Base-by-base conservation (phyloP, 441 rosid genomes). In the Populus trichocarpa region DNA sequence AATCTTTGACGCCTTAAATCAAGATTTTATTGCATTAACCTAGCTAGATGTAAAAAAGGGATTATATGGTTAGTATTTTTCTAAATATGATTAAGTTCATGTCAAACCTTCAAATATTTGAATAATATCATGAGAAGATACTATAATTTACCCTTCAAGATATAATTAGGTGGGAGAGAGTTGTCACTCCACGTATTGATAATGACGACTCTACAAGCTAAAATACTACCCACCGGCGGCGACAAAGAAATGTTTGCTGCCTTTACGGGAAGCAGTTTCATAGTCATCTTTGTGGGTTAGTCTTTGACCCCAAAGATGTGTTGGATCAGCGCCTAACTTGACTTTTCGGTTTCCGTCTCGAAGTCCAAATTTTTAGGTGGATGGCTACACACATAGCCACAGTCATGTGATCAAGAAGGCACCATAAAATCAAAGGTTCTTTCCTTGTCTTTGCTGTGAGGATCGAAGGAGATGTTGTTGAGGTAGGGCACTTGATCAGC, bases 301-400 rank as follows among this genome's bases (percentile, higher is more conserved):
- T 20, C 22, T 71, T 74, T 74, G 72, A 78, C 72, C 76, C 57
- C 36, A 33, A 9, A 36, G 16, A 11, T 73, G 59, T 69, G 65
- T 67, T 36, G n/a, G 57, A 50, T 50, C 14, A 64, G 59, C 72
- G 40, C 64, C n/a, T 77, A 73, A 72, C 73, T 72, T 26, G 35
- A 11, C 73, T 28, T 11, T 50, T 57, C 67, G 18, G 57, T 14
- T 46, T 46, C 57, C 57, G 18, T 71, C 68, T 42, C 18, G 30
- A 64, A 33, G 6, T 66, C 46, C 71, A 72, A 71, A 35, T 57
- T 25, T 59, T 68, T 64, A 14, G 32, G 57, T 50, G 57, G n/a
- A 50, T 14, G 57, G 57, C 57, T 50, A 50, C n/a, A 2, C 3
- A 16, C 18, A 14, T 50, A 50, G n/a, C 57, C 57, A 14, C 2